Conservation (phyloP, 768 basidiomycete species). For the Hericium rajendrae region DNA sequence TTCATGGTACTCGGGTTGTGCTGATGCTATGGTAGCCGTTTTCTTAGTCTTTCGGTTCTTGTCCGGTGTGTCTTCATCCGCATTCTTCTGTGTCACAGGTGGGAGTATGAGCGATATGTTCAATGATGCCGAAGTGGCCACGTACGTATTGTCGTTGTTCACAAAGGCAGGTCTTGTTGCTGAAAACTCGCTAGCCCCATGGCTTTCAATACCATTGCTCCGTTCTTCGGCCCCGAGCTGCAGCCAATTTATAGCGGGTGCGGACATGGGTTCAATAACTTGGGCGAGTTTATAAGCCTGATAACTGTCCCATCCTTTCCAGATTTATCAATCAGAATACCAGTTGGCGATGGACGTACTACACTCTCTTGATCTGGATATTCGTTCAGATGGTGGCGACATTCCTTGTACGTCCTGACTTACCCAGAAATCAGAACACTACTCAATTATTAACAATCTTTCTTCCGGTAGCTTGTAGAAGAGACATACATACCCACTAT, state of each 20-base stretch:
- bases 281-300: background rate
- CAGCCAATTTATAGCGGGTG: slow-evolving; percentile 53
- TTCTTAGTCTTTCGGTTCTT: slow-evolving; percentile 55
- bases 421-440: too few species aligned
- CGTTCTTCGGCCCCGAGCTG: slow-evolving; percentile 49
- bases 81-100: slow-evolving; percentile 55
- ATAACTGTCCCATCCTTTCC: background rate
- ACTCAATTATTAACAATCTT: background rate
- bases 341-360: slow-evolving; percentile 74
- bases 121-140: slow-evolving; percentile 44
- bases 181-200: slow-evolving; percentile 32
- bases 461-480: slow-evolving; percentile 42
- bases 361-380: slow-evolving; percentile 61
- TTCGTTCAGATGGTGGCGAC: slow-evolving; percentile 43
- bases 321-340: slow-evolving; percentile 30
- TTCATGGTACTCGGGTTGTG: background rate
- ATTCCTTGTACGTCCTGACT: slow-evolving; percentile 31
- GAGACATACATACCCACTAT: slow-evolving; percentile 66
- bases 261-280: slow-evolving; percentile 14
- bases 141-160: slow-evolving; percentile 28
- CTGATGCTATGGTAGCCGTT: slow-evolving; percentile 30
- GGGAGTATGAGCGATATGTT: slow-evolving; percentile 54
- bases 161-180: too few species aligned
- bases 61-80: slow-evolving; percentile 43
- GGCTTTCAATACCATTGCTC: slow-evolving; percentile 42